Conservation (phyloP, 257 asterid species). For the Anisodus tanguticus region DNA sequence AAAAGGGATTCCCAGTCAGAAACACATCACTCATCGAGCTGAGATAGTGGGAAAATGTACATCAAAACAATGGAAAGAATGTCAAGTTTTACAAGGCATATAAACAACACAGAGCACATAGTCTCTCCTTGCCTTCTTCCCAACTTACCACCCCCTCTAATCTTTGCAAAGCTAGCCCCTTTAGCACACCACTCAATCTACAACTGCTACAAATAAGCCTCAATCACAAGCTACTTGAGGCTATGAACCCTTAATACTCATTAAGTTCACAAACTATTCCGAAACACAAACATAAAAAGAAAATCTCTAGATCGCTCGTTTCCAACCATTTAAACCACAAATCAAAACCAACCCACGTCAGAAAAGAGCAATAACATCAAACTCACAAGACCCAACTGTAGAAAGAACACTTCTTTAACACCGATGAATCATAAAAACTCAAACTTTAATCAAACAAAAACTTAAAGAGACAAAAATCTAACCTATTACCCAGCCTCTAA, state of each 20-base stretch:
- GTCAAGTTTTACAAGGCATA: not conserved
- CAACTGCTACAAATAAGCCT: not conserved
- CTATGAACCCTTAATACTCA: not conserved
- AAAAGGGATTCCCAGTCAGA: not conserved
- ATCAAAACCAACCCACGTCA: no score
- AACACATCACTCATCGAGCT: not conserved
- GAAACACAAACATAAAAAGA: no score
- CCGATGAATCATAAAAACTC: no score
- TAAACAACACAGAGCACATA: not conserved
- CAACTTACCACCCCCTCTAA: not conserved
- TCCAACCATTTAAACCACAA: no score
- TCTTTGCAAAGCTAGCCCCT: slow-evolving; percentile 12
- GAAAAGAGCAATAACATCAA: no score
- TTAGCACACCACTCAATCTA: not conserved
- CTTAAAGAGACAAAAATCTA: not conserved
- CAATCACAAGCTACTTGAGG: not conserved
- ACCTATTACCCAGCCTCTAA: no score
- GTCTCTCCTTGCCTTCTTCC: not conserved
- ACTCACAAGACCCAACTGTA: no score
- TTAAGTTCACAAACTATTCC: not conserved
- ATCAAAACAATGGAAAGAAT: not conserved
- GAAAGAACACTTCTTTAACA: no score
- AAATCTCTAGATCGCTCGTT: no score
- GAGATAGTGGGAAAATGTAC: not conserved
- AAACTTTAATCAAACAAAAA: no score